Conservation (phyloP, 495 filamentous ascomycete genomes). For the Daldinia vernicosa region DNA sequence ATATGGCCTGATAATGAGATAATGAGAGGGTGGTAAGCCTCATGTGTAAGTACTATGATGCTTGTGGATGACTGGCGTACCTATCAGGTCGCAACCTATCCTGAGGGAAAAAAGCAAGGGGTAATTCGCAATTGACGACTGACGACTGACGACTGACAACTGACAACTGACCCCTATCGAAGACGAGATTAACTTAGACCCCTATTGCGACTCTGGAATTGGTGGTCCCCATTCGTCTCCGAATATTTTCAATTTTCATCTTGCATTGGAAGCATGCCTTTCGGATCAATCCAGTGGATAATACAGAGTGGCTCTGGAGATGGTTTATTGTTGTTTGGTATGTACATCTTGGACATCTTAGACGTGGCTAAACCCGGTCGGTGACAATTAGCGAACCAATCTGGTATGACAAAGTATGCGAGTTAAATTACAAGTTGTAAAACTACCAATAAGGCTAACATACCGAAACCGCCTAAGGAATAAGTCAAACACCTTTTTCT, state of each 20-base stretch:
- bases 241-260: constrained; percentile 20
- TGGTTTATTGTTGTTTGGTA: constrained; percentile 20
- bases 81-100: constrained; percentile 11
- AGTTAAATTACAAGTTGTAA: constrained; percentile 33
- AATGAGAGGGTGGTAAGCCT: neutral
- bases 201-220: constrained; percentile 31
- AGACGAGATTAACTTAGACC: constrained; percentile 15
- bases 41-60: neutral
- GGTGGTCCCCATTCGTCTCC: constrained; percentile 29
- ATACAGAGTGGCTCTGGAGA: constrained; percentile 24
- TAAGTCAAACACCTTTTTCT: constrained; percentile 15
- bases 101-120: constrained; percentile 6
- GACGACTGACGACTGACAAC: neutral
- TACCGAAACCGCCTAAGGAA: neutral
- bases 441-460: constrained; percentile 18
- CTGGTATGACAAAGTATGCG: constrained; percentile 12
- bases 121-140: neutral
- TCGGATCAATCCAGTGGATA: constrained; percentile 36
- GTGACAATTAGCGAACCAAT: constrained; percentile 39
- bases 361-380: constrained; percentile 21
- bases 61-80: constrained; percentile 7
- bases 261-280: constrained; percentile 29
- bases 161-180: constrained; percentile 10
- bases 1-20: neutral
- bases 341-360: constrained; percentile 22